A percentile compares a stretch with the other conserved stretches of the same genome.
Conservation (phyloP, 192 early-diverging fungal species). For the Linnemannia exigua region DNA sequence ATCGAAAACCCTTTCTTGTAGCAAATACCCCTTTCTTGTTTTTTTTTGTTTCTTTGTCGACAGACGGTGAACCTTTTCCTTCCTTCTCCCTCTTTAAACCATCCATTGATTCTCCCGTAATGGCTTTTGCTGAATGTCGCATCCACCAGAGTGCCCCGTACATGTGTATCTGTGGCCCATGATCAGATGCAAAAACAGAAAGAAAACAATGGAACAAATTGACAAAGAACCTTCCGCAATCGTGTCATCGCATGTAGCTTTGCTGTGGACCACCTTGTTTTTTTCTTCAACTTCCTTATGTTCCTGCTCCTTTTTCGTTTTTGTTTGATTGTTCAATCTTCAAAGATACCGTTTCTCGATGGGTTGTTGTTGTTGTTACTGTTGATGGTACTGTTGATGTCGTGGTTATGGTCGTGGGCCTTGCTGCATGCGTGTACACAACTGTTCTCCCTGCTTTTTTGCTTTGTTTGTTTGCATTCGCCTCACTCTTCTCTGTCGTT, state of each 20-base stretch:
- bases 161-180: background rate
- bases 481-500: background rate
- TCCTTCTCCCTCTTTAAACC: background rate
- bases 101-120: background rate
- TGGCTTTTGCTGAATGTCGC: background rate
- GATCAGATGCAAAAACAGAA: background rate
- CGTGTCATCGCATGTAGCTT: constrained; percentile 39
- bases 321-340: background rate
- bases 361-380: background rate
- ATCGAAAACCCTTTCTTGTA: background rate
- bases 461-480: background rate
- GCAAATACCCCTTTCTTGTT: background rate
- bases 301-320: background rate
- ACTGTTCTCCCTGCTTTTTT: background rate
- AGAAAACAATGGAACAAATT: background rate
- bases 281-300: background rate
- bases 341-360: background rate
- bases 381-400: background rate
- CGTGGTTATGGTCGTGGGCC: background rate
- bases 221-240: constrained; percentile 39
- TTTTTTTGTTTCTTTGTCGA: background rate
- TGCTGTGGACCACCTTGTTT: constrained; percentile 1
- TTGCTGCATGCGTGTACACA: background rate
- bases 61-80: background rate
- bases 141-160: background rate